Conservation (phyloP, 1,284 basidiomycete genomes). For the Ceratobasidium sp. region DNA sequence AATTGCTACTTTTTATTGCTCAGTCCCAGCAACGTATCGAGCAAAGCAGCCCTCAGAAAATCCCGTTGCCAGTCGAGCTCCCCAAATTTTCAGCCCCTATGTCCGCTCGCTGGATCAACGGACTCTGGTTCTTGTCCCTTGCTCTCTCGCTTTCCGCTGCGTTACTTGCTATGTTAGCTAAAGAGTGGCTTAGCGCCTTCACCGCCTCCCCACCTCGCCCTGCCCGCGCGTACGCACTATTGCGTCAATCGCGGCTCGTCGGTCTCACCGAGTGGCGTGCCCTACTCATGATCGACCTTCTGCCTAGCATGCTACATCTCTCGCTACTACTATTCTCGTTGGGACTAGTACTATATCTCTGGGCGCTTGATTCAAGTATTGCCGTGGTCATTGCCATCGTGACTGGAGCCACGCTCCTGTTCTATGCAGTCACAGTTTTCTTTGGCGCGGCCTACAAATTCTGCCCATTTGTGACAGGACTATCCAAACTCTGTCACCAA, state of each 20-base stretch:
- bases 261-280: neutral
- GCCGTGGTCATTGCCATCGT: neutral
- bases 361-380: neutral
- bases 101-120: conserved; percentile 16
- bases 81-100: neutral
- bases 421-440: neutral
- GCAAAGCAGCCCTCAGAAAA: neutral
- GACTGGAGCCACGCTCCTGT: neutral
- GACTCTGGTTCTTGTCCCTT: conserved; percentile 20
- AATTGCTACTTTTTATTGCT: neutral
- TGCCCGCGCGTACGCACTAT: neutral
- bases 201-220: neutral
- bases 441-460: neutral
- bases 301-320: conserved; percentile 12
- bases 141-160: conserved; percentile 13
- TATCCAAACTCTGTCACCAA: neutral
- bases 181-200: conserved; percentile 7
- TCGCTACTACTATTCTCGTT: conserved; percentile 1
- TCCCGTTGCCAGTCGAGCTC: neutral
- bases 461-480: neutral
- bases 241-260: neutral
- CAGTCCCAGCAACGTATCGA: conserved; percentile 3
- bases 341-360: conserved; percentile 14
- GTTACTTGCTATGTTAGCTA: conserved; percentile 1
- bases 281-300: neutral